A percentile compares a stretch with the other conserved stretches of the same genome.
Evolutionary conservation across 345 rosid species (phyloP).

Genomic region (Stellera chamaejasme): DNA sequence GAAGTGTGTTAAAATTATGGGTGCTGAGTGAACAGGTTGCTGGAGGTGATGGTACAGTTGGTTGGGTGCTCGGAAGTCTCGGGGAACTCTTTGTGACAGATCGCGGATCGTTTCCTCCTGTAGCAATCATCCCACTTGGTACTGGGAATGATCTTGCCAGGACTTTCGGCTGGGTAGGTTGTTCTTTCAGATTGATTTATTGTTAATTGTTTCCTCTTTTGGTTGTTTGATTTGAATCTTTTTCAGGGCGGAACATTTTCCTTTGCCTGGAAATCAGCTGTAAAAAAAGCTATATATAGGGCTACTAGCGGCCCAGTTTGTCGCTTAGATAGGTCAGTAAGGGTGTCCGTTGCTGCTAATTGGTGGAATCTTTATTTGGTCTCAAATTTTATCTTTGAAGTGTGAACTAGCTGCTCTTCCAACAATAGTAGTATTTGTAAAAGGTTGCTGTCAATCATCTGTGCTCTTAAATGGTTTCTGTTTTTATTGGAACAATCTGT

Average conservation of each 20-base stretch:
- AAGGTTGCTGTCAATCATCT: no score
- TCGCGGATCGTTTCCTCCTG: slow-evolving; percentile 72
- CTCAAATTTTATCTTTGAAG: no score
- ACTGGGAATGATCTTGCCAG: slow-evolving; percentile 92
- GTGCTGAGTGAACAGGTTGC: slow-evolving; percentile 62
- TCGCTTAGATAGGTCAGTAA: slow-evolving; percentile 68
- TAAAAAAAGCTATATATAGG: slow-evolving; percentile 65
- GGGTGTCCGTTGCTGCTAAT: neutral
- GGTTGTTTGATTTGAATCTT: slow-evolving; percentile 17
- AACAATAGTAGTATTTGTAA: no score
- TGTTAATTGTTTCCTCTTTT: slow-evolving; percentile 12
- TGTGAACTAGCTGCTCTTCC: no score
- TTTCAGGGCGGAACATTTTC: slow-evolving; percentile 94
- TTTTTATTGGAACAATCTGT: neutral
- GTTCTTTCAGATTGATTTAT: slow-evolving; percentile 9
- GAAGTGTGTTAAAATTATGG: slow-evolving; percentile 8
- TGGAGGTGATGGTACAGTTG: slow-evolving; percentile 99
- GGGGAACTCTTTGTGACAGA: slow-evolving; percentile 48
- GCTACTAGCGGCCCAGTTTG: slow-evolving; percentile 47
- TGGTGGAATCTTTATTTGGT: neutral
- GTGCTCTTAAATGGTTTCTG: neutral
- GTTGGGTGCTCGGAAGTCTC: slow-evolving; percentile 91
- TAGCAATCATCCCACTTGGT: slow-evolving; percentile 89
- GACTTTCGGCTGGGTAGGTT: slow-evolving; percentile 94
- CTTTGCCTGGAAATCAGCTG: slow-evolving; percentile 88